Percentiles rank a stretch among this genome's conserved stretches.
Evolutionary conservation across 306 rosid genomes (phyloP).

Genomic region (Phaseolus lunatus): DNA sequence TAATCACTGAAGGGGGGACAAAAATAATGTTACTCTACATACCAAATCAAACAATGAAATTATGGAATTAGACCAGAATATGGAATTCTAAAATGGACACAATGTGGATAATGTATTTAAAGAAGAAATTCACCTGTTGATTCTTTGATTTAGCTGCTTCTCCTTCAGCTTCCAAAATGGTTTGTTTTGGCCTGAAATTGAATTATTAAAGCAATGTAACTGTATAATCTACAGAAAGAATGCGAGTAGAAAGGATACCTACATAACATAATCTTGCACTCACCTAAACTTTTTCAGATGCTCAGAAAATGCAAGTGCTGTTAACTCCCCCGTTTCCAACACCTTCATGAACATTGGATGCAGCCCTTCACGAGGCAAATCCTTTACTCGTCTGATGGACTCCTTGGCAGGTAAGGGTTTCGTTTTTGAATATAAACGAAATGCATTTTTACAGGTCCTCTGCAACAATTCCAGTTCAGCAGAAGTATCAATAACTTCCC

Average conservation of each 20-base stretch:
- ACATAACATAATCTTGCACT: slow-evolving; percentile 27
- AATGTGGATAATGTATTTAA: slow-evolving; percentile 24
- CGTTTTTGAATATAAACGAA: slow-evolving; percentile 81
- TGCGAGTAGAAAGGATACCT: slow-evolving; percentile 6
- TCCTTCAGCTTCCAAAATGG: slow-evolving; percentile 95
- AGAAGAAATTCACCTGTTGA: slow-evolving; percentile 54
- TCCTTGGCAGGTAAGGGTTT: slow-evolving; percentile 89
- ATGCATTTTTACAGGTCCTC: slow-evolving; percentile 81
- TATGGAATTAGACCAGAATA: slow-evolving; percentile 18
- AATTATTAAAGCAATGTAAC: slow-evolving; percentile 27
- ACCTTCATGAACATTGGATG: slow-evolving; percentile 83
- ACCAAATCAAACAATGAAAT: slow-evolving; percentile 11
- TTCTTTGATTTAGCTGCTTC: slow-evolving; percentile 81
- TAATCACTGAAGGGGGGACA: slow-evolving; percentile 12
- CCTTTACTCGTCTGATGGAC: slow-evolving; percentile 85
- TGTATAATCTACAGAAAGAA: slow-evolving; percentile 33
- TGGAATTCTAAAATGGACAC: background rate
- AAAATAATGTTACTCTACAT: slow-evolving; percentile 1
- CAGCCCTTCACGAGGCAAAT: slow-evolving; percentile 78
- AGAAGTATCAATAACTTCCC: slow-evolving; percentile 80
- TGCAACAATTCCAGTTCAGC: slow-evolving; percentile 65
- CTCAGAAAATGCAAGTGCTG: slow-evolving; percentile 97
- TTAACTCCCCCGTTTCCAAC: slow-evolving; percentile 84
- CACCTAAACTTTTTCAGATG: slow-evolving; percentile 89
- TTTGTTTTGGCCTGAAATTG: slow-evolving; percentile 83